phyloP scores from a whole-genome alignment of 108 stramenopile genomes.

The Nitzschia sp. region DNA sequence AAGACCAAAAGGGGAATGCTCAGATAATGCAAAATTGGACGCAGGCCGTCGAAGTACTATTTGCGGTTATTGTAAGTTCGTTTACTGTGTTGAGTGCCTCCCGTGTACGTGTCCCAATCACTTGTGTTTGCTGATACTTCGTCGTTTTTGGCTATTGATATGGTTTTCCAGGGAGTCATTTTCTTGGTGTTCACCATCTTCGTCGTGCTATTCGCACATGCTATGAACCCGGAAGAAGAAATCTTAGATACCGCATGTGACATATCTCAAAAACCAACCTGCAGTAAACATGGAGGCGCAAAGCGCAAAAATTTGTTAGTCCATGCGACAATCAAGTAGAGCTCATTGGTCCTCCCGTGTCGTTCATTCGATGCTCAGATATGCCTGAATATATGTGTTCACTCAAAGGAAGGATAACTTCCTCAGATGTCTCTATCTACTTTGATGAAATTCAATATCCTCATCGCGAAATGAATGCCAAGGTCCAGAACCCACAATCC shows the following conservation, averaged over 20 bases:
- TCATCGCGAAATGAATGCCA: too few species aligned
- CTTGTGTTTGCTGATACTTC: background rate
- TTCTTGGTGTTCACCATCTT: constrained; percentile 5
- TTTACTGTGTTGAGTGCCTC: too few species aligned
- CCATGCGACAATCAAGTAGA: too few species aligned
- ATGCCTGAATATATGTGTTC: constrained; percentile 31
- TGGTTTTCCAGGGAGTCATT: background rate
- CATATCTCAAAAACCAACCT: too few species aligned
- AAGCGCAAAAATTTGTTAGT: too few species aligned
- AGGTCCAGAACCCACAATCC: too few species aligned
- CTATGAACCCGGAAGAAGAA: background rate
- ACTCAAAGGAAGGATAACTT: constrained; percentile 34
- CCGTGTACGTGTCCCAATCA: background rate
- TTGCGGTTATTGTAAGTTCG: background rate
- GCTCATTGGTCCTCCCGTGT: background rate
- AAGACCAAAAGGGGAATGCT: constrained; percentile 13
- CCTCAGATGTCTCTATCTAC: constrained; percentile 50
- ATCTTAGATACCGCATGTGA: too few species aligned
- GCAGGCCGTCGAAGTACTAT: background rate
- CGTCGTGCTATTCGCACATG: background rate
- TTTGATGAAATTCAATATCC: constrained; percentile 30
- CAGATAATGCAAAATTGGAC: background rate
- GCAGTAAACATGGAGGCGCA: too few species aligned
- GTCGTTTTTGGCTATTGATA: background rate
- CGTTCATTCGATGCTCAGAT: constrained; percentile 17